Base-by-base conservation (phyloP, 192 early-diverging fungal genomes). In the Umbelopsis vinacea region DNA sequence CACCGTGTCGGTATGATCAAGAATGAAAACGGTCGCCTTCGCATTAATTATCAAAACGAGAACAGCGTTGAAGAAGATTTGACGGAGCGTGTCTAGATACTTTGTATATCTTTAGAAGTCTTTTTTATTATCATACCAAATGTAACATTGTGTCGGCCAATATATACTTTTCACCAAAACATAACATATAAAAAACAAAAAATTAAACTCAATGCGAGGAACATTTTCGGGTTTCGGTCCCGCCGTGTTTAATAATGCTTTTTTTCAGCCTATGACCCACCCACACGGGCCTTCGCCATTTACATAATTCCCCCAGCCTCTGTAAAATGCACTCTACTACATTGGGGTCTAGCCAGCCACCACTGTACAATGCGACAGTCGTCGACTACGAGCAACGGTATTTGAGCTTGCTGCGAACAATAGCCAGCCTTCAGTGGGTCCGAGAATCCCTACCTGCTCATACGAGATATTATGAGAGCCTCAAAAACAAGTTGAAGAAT, bases 401-500 rank as follows among this genome's bases (percentile, higher is more conserved):
- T 66, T 17, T 77, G 4, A n/a, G 23, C 21, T 46, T 77, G 10
- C 38, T 77, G 24, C 52, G 40, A 26, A 48, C 72, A 19, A 77
- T 77, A 19, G 69, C 76, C 9, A 73, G 47, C 12, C 40, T 77
- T 19, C 76, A 77, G n/a, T 77, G 76, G 76, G 76, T 77, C 9
- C 71, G 76, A 35, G 76, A 77, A 52, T 77, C 76, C 3, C 19
- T 77, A 17, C 63, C 76, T 40, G 46, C 68, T 43, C 76, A 77
- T 54, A 69, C 71, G 26, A 43, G 73, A 22, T 66, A 77, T 52
- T 77, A 77, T 43, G 71, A 77, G 26, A 72, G 71, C 26, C 38
- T 77, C 21, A 70, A 77, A 23, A 52, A 77, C 38, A 54, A 68
- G 19, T 33, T 69, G 26, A 48, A 72, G 43, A 68, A 71, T 7